phyloP scores from a whole-genome alignment of 192 early-diverging fungal species.

The Podila clonocystis region DNA sequence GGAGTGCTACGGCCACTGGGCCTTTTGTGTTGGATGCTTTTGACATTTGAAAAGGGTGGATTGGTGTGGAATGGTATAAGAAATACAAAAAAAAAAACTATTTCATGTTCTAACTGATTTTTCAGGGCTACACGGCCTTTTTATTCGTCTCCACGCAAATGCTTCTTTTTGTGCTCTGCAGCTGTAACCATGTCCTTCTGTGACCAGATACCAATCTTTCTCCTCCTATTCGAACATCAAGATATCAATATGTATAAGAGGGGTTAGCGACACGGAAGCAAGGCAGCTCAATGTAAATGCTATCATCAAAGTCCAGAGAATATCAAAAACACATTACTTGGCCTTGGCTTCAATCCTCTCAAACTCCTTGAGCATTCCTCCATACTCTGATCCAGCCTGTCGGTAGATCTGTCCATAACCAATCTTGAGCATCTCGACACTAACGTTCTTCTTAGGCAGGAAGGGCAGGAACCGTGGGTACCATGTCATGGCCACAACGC shows the following conservation, averaged over 20 bases:
- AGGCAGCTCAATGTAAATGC: background rate
- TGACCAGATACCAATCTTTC: slow-evolving; percentile 61
- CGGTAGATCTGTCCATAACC: slow-evolving; percentile 69
- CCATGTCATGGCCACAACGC: slow-evolving; percentile 71
- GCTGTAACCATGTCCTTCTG: slow-evolving; percentile 56
- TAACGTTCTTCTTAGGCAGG: slow-evolving; percentile 61
- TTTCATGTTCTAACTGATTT: background rate
- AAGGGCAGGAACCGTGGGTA: slow-evolving; percentile 50
- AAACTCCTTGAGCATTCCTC: slow-evolving; percentile 53
- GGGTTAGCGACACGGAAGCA: background rate
- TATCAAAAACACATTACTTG: slow-evolving; percentile 51
- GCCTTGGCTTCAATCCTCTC: slow-evolving; percentile 58
- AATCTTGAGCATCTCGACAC: slow-evolving; percentile 65
- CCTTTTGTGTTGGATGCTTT: background rate
- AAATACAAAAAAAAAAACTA: background rate
- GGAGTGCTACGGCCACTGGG: background rate
- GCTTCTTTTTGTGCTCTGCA: slow-evolving; percentile 64
- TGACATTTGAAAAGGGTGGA: background rate
- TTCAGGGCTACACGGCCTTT: background rate
- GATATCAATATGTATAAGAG: background rate
- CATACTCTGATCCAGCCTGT: slow-evolving; percentile 67
- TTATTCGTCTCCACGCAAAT: slow-evolving; percentile 41
- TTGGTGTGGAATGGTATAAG: background rate
- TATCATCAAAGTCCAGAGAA: background rate
- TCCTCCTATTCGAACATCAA: slow-evolving; percentile 14